phyloP scores from a whole-genome alignment of 768 basidiomycete genomes.

The Trametes sanguinea region DNA sequence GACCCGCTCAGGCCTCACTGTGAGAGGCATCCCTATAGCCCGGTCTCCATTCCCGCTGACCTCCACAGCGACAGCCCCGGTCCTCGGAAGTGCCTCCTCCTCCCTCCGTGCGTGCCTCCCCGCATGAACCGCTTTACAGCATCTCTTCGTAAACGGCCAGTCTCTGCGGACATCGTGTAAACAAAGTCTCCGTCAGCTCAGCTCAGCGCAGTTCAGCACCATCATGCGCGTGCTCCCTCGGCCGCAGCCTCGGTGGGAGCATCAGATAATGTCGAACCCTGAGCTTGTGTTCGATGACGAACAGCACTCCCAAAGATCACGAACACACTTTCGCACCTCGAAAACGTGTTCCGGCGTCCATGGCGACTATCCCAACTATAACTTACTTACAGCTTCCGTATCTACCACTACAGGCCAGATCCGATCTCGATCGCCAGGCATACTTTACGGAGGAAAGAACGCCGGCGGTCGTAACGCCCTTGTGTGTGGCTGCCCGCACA shows the following conservation, averaged over 20 bases:
- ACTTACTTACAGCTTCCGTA: slow-evolving; percentile 10
- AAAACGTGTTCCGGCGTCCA: slow-evolving; percentile 19
- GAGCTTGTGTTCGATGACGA: not conserved
- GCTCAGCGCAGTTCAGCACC: not conserved
- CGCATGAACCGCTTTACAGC: not conserved
- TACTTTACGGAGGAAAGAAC: not conserved
- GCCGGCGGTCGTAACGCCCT: not conserved
- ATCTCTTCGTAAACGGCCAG: not conserved
- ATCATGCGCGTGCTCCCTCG: not conserved
- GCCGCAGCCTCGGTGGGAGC: slow-evolving; percentile 1
- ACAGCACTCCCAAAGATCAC: slow-evolving; percentile 9
- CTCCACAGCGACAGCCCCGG: not conserved
- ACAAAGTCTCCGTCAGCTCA: not conserved
- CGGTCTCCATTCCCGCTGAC: slow-evolving; percentile 1
- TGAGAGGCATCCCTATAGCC: slow-evolving; percentile 3
- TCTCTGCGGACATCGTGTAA: not conserved
- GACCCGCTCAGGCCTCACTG: not conserved
- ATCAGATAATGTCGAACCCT: slow-evolving; percentile 11
- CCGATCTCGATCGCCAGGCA: slow-evolving; percentile 14
- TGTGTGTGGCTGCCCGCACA: not conserved
- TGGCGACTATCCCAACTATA: slow-evolving; percentile 17
- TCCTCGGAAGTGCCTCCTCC: not conserved
- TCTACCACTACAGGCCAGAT: slow-evolving; percentile 11
- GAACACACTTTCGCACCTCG: slow-evolving; percentile 7
- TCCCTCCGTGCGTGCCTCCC: not conserved